phyloP scores from a whole-genome alignment of 148 eudicot species.

The Amaranthus hypochondriacus region DNA sequence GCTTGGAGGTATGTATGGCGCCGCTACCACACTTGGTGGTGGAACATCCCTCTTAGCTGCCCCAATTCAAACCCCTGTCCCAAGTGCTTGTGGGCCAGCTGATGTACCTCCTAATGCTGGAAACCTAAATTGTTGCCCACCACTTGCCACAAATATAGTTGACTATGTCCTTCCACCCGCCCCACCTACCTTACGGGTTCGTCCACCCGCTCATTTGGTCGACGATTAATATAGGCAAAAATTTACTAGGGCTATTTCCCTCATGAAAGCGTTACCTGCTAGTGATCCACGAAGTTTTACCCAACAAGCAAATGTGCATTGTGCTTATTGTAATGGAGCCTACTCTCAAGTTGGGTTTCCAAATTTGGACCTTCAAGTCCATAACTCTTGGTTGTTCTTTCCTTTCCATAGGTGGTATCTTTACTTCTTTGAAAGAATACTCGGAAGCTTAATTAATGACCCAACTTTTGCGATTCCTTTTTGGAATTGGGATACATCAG shows the following conservation, averaged over 20 bases:
- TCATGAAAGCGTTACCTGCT: conserved; percentile 70
- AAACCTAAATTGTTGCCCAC: conserved; percentile 66
- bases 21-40: conserved; percentile 28
- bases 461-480: conserved; percentile 71
- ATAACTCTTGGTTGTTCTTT: conserved; percentile 75
- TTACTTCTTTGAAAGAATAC: conserved; percentile 63
- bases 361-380: conserved; percentile 62
- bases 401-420: conserved; percentile 80
- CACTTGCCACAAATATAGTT: conserved; percentile 28
- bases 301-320: conserved; percentile 82
- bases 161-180: conserved; percentile 44
- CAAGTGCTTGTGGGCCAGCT: conserved; percentile 43
- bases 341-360: conserved; percentile 72
- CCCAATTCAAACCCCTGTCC: conserved; percentile 42
- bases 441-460: conserved; percentile 55
- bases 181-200: conserved; percentile 30
- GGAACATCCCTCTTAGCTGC: conserved; percentile 34
- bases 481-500: conserved; percentile 78
- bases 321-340: conserved; percentile 86
- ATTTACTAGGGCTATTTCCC: conserved; percentile 49
- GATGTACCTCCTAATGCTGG: conserved; percentile 9
- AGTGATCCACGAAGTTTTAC: conserved; percentile 69
- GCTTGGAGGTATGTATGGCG: conserved; percentile 64
- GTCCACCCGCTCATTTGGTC: conserved; percentile 76
- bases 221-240: conserved; percentile 43